These are phyloP conservation scores for Monosporascus sp. DNA, from an alignment of 2,329 filamentous ascomycete genomes.

Conservation along the genomic window DNA sequence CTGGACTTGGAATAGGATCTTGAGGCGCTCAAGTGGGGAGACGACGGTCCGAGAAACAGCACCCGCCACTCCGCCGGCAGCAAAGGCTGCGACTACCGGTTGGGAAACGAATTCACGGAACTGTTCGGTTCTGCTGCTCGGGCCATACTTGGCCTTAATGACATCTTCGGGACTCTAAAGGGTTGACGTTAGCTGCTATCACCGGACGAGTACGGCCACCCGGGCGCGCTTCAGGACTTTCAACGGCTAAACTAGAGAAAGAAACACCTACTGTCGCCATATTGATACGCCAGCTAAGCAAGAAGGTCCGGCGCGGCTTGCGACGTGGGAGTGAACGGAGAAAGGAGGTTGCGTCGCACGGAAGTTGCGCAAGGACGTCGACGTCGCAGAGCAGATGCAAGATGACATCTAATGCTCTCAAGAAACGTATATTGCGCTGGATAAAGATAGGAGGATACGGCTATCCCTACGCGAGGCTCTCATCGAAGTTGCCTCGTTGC, in stretches of 20 bases:
- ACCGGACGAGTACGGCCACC: not conserved
- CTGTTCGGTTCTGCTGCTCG: constrained; percentile 24
- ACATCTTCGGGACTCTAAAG: constrained; percentile 20
- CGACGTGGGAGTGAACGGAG: constrained; percentile 5
- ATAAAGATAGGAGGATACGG: not conserved
- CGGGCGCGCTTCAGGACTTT: not conserved
- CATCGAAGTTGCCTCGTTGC: not conserved
- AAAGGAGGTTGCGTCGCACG: constrained; percentile 11
- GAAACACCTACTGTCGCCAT: constrained; percentile 34
- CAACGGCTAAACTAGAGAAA: constrained; percentile 2
- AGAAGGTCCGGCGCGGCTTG: constrained; percentile 2
- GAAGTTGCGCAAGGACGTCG: not conserved
- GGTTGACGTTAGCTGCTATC: constrained; percentile 11
- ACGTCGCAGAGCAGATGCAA: not conserved
- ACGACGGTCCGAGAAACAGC: constrained; percentile 98
- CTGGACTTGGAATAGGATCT: constrained; percentile 97
- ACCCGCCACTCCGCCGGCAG: constrained; percentile 88
- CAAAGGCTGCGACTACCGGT: constrained; percentile 85
- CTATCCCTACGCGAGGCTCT: not conserved
- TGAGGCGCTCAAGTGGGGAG: constrained; percentile 89
- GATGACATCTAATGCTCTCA: constrained; percentile 10
- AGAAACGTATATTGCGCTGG: not conserved
- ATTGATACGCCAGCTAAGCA: constrained; percentile 16
- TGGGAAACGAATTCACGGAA: constrained; percentile 60
- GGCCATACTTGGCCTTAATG: constrained; percentile 25